Percentiles rank a stretch among this genome's conserved stretches.
These are phyloP conservation scores for Azolla pinnata DNA, from an alignment of 75 land plant species.

Conservation along the genomic window DNA sequence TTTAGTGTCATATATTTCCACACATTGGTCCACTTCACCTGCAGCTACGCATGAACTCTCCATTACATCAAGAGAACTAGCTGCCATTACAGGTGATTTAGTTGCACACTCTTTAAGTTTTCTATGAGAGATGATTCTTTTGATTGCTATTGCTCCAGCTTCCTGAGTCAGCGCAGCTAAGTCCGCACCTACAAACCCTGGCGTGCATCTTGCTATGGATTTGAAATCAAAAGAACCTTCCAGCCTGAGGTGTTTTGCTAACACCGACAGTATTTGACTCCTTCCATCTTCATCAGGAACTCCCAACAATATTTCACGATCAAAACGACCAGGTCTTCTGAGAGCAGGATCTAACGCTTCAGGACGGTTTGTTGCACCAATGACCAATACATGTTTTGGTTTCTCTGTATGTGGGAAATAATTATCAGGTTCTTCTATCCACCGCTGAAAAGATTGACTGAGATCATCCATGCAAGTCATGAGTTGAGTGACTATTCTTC, in stretches of 20 bases:
- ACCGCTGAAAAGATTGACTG: conserved; percentile 18
- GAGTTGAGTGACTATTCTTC: conserved; percentile 89
- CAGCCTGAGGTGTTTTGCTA: conserved; percentile 53
- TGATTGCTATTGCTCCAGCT: conserved; percentile 76
- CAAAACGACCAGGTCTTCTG: conserved; percentile 88
- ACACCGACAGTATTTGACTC: conserved; percentile 54
- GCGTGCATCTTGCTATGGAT: conserved; percentile 70
- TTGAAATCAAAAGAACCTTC: conserved; percentile 76
- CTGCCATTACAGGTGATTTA: too few relatives aligned
- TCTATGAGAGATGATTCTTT: conserved; percentile 50
- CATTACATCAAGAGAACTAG: too few relatives aligned
- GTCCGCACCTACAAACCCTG: conserved; percentile 98
- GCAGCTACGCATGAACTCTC: too few relatives aligned
- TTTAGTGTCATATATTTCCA: too few relatives aligned
- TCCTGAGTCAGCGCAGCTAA: conserved; percentile 57
- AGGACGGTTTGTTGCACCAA: conserved; percentile 97
- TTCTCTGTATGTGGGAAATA: conserved; percentile 18
- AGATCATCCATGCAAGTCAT: conserved; percentile 96
- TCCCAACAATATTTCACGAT: conserved; percentile 65
- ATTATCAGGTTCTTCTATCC: conserved; percentile 13
- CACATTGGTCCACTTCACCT: too few relatives aligned
- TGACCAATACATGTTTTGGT: conserved; percentile 72
- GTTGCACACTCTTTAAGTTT: too few relatives aligned
- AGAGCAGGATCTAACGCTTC: conserved; percentile 92
- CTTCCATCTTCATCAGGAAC: conserved; percentile 93